These are phyloP conservation scores for Ephemerocybe angulata DNA, from an alignment of 768 basidiomycete species.

Conservation along the genomic window DNA sequence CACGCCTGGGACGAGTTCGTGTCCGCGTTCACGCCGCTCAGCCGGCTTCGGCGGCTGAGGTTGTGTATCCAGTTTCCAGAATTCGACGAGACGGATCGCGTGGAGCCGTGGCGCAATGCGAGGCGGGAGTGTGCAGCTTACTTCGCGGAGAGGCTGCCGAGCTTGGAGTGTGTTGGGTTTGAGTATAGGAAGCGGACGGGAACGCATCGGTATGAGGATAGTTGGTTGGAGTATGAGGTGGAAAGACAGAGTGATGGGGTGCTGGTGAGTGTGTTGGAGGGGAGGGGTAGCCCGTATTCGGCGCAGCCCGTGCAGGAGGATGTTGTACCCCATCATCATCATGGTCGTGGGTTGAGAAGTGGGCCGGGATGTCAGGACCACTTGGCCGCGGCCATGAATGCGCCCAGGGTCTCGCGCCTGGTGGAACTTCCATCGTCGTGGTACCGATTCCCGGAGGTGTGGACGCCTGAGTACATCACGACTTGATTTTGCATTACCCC, in stretches of 20 bases:
- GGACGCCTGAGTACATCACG: slow-evolving; percentile 16
- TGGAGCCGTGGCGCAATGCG: slow-evolving; percentile 29
- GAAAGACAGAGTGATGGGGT: slow-evolving; percentile 21
- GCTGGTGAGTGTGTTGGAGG: slow-evolving; percentile 19
- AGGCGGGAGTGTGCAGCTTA: slow-evolving; percentile 32
- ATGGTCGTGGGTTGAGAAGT: too few relatives aligned
- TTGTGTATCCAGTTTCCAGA: slow-evolving; percentile 38
- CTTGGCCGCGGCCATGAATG: neutral
- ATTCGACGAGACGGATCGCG: slow-evolving; percentile 29
- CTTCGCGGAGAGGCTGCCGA: slow-evolving; percentile 29
- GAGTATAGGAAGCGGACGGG: slow-evolving; percentile 40
- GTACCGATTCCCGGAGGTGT: slow-evolving; percentile 43
- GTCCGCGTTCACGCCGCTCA: slow-evolving; percentile 26
- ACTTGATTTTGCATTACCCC: too few relatives aligned
- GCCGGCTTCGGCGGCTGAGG: slow-evolving; percentile 25
- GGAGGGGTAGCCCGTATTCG: neutral
- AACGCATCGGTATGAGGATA: slow-evolving; percentile 38
- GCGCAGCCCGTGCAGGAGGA: neutral
- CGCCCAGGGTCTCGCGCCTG: slow-evolving; percentile 19
- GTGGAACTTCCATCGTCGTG: slow-evolving; percentile 30
- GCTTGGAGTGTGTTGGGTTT: slow-evolving; percentile 33
- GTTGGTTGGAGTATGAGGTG: slow-evolving; percentile 39
- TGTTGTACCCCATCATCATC: neutral
- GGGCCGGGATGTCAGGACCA: neutral
- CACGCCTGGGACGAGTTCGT: slow-evolving; percentile 36